phyloP scores from a whole-genome alignment of 202 grass and related monocot species.

The Dendrocalamus latiflorus region DNA sequence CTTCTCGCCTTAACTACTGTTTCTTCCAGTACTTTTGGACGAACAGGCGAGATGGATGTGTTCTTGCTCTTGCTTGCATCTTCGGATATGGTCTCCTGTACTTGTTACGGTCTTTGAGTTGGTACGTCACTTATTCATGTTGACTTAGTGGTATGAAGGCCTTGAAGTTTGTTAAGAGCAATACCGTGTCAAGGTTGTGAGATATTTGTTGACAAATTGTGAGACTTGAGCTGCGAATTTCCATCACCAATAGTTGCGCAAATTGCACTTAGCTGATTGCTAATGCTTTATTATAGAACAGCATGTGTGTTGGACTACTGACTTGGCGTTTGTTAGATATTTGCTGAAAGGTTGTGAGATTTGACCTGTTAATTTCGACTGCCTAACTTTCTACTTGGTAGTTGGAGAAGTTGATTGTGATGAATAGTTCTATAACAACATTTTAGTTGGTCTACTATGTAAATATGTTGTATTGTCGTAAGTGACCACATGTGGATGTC shows the following conservation, averaged over 20 bases:
- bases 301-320: conserved; percentile 4
- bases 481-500: conserved; percentile 10
- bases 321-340: conserved; percentile 19
- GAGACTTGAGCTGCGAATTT: not conserved
- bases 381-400: not conserved
- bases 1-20: not conserved
- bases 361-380: conserved; percentile 18
- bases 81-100: conserved; percentile 6
- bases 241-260: not conserved
- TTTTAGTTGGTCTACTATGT: not conserved
- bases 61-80: conserved; percentile 2
- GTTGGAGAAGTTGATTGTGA: conserved; percentile 7
- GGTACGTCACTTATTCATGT: not conserved
- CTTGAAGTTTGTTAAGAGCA: not conserved
- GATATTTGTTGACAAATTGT: conserved; percentile 2
- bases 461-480: conserved; percentile 3
- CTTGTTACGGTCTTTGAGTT: not conserved
- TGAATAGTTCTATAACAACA: not conserved
- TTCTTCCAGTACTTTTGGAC: not conserved
- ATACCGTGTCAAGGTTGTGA: not conserved
- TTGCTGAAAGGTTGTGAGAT: not conserved
- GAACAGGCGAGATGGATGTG: not conserved
- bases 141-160: not conserved
- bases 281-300: not conserved
- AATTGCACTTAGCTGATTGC: not conserved